phyloP scores from a whole-genome alignment of 2,329 filamentous ascomycete genomes.

The Cercospora beticola region DNA sequence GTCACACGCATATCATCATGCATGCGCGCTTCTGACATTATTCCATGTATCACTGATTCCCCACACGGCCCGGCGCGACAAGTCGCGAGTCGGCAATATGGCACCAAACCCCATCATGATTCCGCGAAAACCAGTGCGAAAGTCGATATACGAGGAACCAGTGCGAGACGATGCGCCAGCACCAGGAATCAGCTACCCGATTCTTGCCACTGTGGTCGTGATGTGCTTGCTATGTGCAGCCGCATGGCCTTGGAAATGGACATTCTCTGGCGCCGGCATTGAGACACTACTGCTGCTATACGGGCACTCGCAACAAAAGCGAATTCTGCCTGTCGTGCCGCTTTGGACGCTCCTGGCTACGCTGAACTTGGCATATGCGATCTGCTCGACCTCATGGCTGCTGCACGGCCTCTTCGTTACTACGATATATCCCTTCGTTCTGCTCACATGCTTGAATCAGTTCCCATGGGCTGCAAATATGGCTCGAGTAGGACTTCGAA shows the following conservation, averaged over 20 bases:
- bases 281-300: conserved; percentile 31
- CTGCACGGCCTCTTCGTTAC: conserved; percentile 47
- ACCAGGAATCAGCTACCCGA: conserved; percentile 5
- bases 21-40: not conserved
- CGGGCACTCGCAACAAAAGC: conserved; percentile 31
- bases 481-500: conserved; percentile 40
- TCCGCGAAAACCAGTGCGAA: conserved; percentile 20
- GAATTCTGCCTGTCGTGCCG: conserved; percentile 47
- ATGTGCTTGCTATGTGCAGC: conserved; percentile 20
- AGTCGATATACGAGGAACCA: conserved; percentile 7
- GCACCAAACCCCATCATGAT: conserved; percentile 25
- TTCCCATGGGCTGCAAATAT: conserved; percentile 44
- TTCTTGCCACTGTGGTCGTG: conserved; percentile 21
- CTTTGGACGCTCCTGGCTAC: conserved; percentile 51
- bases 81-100: conserved; percentile 9
- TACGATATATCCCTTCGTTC: conserved; percentile 45
- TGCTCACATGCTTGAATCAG: conserved; percentile 49
- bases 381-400: conserved; percentile 55
- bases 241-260: conserved; percentile 31
- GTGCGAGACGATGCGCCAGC: conserved; percentile 8
- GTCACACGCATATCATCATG: not conserved
- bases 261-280: conserved; percentile 31
- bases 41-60: not conserved
- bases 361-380: conserved; percentile 49
- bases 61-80: not conserved